phyloP scores from a whole-genome alignment of 164 flowering plant genomes.

The Aristolochia californica region DNA sequence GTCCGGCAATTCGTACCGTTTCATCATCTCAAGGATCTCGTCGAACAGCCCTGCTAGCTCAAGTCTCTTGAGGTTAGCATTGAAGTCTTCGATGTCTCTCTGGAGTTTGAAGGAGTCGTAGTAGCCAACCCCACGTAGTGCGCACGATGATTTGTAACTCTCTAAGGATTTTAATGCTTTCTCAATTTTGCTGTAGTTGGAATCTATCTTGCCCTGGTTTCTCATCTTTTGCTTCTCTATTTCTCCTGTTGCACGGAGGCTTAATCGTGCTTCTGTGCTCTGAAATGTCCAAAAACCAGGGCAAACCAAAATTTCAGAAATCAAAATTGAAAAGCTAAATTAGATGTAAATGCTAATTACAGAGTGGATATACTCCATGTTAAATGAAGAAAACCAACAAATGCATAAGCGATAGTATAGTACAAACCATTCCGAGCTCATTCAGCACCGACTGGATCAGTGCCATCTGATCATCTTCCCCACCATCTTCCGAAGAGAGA shows the following conservation, averaged over 20 bases:
- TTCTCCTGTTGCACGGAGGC: constrained; percentile 66
- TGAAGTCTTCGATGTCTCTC: constrained; percentile 34
- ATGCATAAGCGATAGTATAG: neutral
- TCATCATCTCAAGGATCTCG: constrained; percentile 61
- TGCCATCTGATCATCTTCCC: constrained; percentile 9
- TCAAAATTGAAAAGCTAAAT: neutral
- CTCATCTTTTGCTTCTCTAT: constrained; percentile 34
- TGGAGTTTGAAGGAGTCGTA: constrained; percentile 65
- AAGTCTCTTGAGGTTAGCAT: constrained; percentile 50
- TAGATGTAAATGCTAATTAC: too few relatives aligned
- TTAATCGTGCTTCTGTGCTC: constrained; percentile 57
- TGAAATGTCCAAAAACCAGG: constrained; percentile 11
- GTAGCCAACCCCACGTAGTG: constrained; percentile 34
- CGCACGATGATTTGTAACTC: constrained; percentile 29
- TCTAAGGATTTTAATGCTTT: constrained; percentile 20
- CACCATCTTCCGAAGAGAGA: constrained; percentile 20
- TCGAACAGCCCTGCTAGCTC: constrained; percentile 74
- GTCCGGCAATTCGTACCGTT: constrained; percentile 57
- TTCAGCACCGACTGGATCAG: constrained; percentile 18
- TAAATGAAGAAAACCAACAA: too few relatives aligned
- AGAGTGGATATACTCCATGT: too few relatives aligned
- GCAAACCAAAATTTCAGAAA: neutral
- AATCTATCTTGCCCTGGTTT: constrained; percentile 32
- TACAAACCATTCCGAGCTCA: constrained; percentile 61
- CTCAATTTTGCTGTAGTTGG: constrained; percentile 27